These are phyloP conservation scores for Tuber melanosporum DNA, from an alignment of 495 filamentous ascomycete genomes.

Conservation along the genomic window DNA sequence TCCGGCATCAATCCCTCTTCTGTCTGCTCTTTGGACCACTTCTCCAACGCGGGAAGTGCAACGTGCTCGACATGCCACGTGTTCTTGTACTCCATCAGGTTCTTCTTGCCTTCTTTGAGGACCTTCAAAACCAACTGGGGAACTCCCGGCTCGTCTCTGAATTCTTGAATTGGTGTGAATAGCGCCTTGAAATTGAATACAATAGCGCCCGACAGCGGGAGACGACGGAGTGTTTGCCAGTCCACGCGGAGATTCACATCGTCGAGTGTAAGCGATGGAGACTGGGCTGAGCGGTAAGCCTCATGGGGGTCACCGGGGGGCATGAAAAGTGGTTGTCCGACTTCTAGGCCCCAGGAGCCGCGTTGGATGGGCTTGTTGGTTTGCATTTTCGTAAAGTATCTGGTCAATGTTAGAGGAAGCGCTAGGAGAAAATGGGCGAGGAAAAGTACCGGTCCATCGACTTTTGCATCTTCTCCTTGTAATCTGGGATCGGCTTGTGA, in stretches of 20 bases:
- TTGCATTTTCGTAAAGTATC: constrained; percentile 75
- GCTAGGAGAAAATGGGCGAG: not conserved
- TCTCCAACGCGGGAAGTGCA: constrained; percentile 59
- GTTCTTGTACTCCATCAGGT: constrained; percentile 74
- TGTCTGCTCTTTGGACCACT: constrained; percentile 65
- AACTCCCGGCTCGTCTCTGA: constrained; percentile 68
- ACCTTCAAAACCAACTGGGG: constrained; percentile 63
- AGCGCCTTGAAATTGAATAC: constrained; percentile 90
- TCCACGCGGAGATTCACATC: constrained; percentile 75
- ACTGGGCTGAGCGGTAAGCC: constrained; percentile 52
- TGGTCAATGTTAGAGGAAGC: constrained; percentile 33
- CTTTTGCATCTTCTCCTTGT: constrained; percentile 84
- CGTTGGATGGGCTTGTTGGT: constrained; percentile 73
- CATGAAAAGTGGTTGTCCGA: constrained; percentile 72
- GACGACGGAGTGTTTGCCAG: constrained; percentile 80
- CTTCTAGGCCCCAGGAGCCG: constrained; percentile 80
- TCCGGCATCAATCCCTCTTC: constrained; percentile 54
- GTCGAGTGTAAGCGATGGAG: constrained; percentile 51
- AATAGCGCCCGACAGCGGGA: constrained; percentile 68
- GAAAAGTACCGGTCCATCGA: constrained; percentile 68
- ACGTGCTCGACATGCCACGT: constrained; percentile 81
- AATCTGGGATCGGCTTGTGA: constrained; percentile 73
- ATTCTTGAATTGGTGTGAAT: constrained; percentile 69
- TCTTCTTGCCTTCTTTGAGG: constrained; percentile 64
- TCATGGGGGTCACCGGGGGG: constrained; percentile 67